Base-by-base conservation (phyloP, 2,329 filamentous ascomycete genomes). In the Fusarium sp. region DNA sequence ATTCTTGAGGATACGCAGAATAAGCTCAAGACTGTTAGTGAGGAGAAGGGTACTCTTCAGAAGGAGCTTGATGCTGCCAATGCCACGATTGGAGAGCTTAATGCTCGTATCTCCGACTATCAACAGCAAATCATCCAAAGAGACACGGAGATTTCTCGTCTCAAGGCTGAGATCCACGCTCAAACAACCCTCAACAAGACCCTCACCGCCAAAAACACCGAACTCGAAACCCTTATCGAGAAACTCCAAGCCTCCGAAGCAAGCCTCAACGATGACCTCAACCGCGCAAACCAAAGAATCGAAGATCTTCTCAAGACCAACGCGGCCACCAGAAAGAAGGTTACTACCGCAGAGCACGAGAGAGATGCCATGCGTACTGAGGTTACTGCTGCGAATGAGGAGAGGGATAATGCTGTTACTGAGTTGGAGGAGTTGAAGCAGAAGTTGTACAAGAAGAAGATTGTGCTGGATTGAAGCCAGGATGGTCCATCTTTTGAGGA, bases 331-430 rank as follows among this genome's bases (percentile, higher is more conserved):
- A 20, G 32, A 16, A 7, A 11, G 3, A 12, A 52, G 22, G n/a
- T 52, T 6, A 16, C 12, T 0, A 1, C 12, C 4, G 48, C 48
- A 0, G 22, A 52, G 1, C 6, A 16, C 0, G 48, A 25, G 4
- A 16, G 48, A 5, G 32, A 38, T 16, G 15, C 18, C 5, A 34
- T 34, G 6, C 22, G 22, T 2, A 7, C 3, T 11, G 18, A 52
- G 3, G 5, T 20, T 4, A 7, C 16, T 13, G 18, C 22, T 52
- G 48, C 48, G 6, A 27, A 52, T 13, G 18, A 16, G 12, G 18
- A 38, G 22, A 32, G 48, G 1, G 6, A 10, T 25, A 8, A 2
- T 8, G 48, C 48, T 18, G 48, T 52, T 3, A 9, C 34, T 9
- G 20, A 52, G 6, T 13, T 52, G 18, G 32, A 27, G 22, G 32